A percentile compares a stretch with the other conserved stretches of the same genome.
phyloP scores from a whole-genome alignment of 257 asterid genomes.

The Nicotiana paniculata region DNA sequence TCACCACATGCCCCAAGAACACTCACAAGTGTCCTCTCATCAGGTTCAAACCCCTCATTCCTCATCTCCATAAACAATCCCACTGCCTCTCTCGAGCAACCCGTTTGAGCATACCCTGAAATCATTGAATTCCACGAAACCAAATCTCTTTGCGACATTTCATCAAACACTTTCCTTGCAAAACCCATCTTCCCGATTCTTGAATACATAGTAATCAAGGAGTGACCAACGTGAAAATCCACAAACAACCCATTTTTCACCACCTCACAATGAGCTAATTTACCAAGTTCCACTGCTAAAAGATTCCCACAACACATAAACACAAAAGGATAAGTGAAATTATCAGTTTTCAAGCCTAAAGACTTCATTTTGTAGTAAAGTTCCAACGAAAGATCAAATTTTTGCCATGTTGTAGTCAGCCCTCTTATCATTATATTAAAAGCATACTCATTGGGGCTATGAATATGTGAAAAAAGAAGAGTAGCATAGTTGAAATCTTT shows the following conservation, averaged over 20 bases:
- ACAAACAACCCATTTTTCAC: slow-evolving; percentile 51
- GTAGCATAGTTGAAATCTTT: slow-evolving; percentile 44
- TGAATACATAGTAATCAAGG: slow-evolving; percentile 74
- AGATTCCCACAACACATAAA: slow-evolving; percentile 65
- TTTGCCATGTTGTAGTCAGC: slow-evolving; percentile 65
- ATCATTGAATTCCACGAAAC: slow-evolving; percentile 89
- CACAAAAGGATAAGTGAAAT: slow-evolving; percentile 82
- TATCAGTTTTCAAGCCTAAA: slow-evolving; percentile 53
- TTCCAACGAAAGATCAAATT: slow-evolving; percentile 43
- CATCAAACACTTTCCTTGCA: slow-evolving; percentile 68
- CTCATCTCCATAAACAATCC: slow-evolving; percentile 61
- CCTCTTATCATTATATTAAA: slow-evolving; percentile 82
- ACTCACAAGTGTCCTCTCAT: slow-evolving; percentile 75
- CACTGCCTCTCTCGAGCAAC: slow-evolving; percentile 61
- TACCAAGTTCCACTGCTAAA: slow-evolving; percentile 35
- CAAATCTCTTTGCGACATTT: slow-evolving; percentile 58
- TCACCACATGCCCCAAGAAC: slow-evolving; percentile 83
- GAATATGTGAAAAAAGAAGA: slow-evolving; percentile 47
- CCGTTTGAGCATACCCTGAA: slow-evolving; percentile 64
- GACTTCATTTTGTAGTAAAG: slow-evolving; percentile 49
- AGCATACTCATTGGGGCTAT: slow-evolving; percentile 51
- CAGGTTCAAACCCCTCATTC: slow-evolving; percentile 53
- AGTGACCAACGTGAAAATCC: slow-evolving; percentile 69
- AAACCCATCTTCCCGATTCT: slow-evolving; percentile 40
- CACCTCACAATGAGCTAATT: slow-evolving; percentile 51